Evolutionary conservation across 2,329 filamentous ascomycete genomes (phyloP).

Genomic region (Botrytis fragariae): DNA sequence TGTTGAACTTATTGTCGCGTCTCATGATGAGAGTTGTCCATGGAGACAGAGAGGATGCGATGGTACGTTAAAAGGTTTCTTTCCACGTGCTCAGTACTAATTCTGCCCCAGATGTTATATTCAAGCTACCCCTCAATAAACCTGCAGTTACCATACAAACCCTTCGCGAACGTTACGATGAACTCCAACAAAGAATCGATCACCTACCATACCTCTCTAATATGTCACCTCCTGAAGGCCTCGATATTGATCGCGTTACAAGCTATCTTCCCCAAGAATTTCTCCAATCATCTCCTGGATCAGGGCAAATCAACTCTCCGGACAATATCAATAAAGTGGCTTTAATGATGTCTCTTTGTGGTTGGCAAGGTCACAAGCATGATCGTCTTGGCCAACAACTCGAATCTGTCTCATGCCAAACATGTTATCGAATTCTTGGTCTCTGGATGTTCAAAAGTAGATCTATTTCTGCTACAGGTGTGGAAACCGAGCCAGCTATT

Average conservation of each 20-base stretch:
- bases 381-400: conserved; percentile 34
- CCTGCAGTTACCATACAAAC: conserved; percentile 55
- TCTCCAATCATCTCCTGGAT: conserved; percentile 27
- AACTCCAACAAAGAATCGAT: conserved; percentile 52
- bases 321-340: conserved; percentile 56
- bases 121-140: conserved; percentile 63
- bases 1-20: conserved; percentile 65
- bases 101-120: conserved; percentile 50
- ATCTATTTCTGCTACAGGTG: conserved; percentile 54
- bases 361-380: conserved; percentile 61
- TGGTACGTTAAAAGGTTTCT: conserved; percentile 49
- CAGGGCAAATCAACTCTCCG: background rate
- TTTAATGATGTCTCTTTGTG: conserved; percentile 66
- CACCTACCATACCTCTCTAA: conserved; percentile 63
- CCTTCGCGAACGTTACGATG: conserved; percentile 64
- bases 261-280: conserved; percentile 53
- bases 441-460: conserved; percentile 92
- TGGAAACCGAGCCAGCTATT: conserved; percentile 53
- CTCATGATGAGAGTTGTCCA: conserved; percentile 77
- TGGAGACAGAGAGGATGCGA: conserved; percentile 90
- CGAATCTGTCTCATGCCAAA: conserved; percentile 62
- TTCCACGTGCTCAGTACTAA: conserved; percentile 27
- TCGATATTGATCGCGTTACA: conserved; percentile 52
- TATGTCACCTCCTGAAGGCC: conserved; percentile 49
- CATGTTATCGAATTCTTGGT: conserved; percentile 83